phyloP scores from a whole-genome alignment of 1,284 basidiomycete species.

The Termitomyces sp. region DNA sequence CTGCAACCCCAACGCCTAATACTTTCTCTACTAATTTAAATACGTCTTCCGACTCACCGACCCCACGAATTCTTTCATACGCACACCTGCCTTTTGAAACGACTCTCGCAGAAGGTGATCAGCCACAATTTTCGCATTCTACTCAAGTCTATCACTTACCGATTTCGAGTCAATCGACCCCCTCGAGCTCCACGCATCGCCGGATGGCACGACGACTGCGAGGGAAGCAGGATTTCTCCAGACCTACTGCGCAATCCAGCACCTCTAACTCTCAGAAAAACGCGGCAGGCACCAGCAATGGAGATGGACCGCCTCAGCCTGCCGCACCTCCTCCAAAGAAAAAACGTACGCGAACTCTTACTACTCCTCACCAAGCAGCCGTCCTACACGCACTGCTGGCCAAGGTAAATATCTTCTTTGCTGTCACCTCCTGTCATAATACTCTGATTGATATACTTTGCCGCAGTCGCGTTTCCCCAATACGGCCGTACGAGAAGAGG shows the following conservation, averaged over 20 bases:
- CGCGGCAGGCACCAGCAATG: conserved; percentile 48
- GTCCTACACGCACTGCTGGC: conserved; percentile 76
- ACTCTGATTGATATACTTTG: conserved; percentile 8
- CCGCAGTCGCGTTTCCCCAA: conserved; percentile 78
- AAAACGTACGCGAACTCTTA: conserved; percentile 76
- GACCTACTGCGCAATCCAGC: conserved; percentile 29
- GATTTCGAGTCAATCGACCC: conserved; percentile 5
- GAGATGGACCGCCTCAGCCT: conserved; percentile 26
- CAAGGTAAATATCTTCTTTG: conserved; percentile 44
- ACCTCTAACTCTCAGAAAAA: conserved; percentile 51
- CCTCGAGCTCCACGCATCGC: conserved; percentile 13
- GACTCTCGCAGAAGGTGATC: conserved; percentile 21
- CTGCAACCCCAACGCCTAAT: conserved; percentile 38
- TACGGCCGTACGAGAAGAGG: conserved; percentile 78
- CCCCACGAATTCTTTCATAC: conserved; percentile 37
- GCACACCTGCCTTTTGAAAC: conserved; percentile 25
- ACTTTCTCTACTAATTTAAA: conserved; percentile 29
- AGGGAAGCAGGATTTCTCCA: conserved; percentile 21
- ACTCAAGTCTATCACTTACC: conserved; percentile 24
- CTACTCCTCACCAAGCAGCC: conserved; percentile 78
- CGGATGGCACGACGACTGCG: conserved; percentile 35
- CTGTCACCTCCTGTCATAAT: conserved; percentile 6
- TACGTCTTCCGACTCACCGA: conserved; percentile 28
- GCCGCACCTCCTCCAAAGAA: conserved; percentile 49
- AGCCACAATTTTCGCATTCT: conserved; percentile 27